Percentiles rank a stretch among this genome's conserved stretches.
Evolutionary conservation across 1,139 yeast genomes (phyloP).

Genomic region (Kodamaea sp.): DNA sequence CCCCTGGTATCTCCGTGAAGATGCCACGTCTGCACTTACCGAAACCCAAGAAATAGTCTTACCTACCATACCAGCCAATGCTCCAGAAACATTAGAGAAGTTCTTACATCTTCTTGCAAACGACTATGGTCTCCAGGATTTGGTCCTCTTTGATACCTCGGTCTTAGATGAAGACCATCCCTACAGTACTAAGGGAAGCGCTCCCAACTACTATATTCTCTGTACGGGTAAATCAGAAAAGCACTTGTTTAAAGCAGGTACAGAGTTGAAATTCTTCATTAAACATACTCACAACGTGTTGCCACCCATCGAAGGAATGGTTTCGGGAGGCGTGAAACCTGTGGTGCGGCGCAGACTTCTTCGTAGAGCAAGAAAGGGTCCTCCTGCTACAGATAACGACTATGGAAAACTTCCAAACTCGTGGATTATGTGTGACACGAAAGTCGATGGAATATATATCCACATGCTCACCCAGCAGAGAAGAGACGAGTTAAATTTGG

Average conservation of each 20-base stretch:
- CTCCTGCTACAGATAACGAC: conserved; percentile 54
- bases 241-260: conserved; percentile 74
- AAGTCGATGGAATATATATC: conserved; percentile 60
- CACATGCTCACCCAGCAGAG: conserved; percentile 75
- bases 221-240: conserved; percentile 79
- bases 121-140: conserved; percentile 66
- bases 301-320: conserved; percentile 71
- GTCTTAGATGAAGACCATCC: conserved; percentile 42
- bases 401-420: conserved; percentile 62
- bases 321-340: conserved; percentile 58
- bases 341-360: conserved; percentile 64
- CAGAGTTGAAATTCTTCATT: conserved; percentile 47
- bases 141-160: conserved; percentile 55
- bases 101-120: conserved; percentile 50
- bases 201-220: conserved; percentile 56
- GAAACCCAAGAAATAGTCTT: conserved; percentile 33
- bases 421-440: conserved; percentile 81
- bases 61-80: conserved; percentile 53
- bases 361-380: conserved; percentile 56
- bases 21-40: conserved; percentile 39
- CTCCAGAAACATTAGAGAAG: conserved; percentile 53
- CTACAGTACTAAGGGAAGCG: conserved; percentile 32
- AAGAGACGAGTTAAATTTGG: conserved; percentile 67
- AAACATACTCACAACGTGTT: conserved; percentile 35
- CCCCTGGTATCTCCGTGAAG: conserved; percentile 68